Evolutionary conservation across 176 grass and related monocot species (phyloP), one percentile per base, ranked within the genome.

Genomic region (Carex littledalei): DNA sequence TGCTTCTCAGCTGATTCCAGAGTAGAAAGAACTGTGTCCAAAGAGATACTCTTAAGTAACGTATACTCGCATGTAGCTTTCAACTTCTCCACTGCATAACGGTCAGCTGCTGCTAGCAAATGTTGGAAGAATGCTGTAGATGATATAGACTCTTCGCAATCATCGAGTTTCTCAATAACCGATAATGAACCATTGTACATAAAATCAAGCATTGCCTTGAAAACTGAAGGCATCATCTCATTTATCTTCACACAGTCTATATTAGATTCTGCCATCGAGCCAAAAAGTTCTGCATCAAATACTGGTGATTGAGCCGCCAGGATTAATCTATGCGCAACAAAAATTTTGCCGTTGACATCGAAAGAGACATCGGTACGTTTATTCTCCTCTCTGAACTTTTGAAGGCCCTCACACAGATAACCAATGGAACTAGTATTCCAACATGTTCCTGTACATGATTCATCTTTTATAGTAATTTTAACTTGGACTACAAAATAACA

Each of bases 161-260:
- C 7, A 80, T 2, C 0, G 4, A 34, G 8, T 35, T 60, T 11
- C 14, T 34, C 32, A 57, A 9, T 8, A 41, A 58, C 17, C 0
- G 54, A 9, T 80, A 80, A 35, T 34, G 56, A 57, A 60, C 56
- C 77, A 24, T 22, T 80, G 16, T 60, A 80, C 29, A 80, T 80
- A 58, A 80, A 80, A 80, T 80, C 11, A 18, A 80, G 53, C 52
- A 80, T 80, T 61, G 54, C 24, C 77, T 80, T 35, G 14, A 80
- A 80, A 59, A 60, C 50, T 32, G 26, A 18, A 56, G 77, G 77
- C 24, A 26, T 9, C 77, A 80, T 80, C 18, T 80, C 76, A 58
- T 22, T 59, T 31, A 79, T 79, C 16, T 14, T 79, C 4, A 79
- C 58, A 14, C 21, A 31, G 2, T 79, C 8, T 22, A 21, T 53